These are phyloP conservation scores for Filosporella fistucella DNA, from an alignment of 495 filamentous ascomycete genomes.

Conservation along the genomic window DNA sequence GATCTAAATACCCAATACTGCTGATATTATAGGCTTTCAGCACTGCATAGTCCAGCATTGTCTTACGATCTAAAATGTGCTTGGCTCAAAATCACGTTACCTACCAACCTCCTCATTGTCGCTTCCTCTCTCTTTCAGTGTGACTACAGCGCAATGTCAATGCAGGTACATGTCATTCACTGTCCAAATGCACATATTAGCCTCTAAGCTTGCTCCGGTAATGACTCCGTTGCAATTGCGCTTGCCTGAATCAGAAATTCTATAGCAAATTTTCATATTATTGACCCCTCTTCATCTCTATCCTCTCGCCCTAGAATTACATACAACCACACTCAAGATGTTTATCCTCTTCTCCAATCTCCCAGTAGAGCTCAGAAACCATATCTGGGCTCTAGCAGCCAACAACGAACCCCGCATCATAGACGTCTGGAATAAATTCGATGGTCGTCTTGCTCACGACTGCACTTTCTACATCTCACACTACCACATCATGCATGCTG, in stretches of 20 bases:
- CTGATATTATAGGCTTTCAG: too few species aligned
- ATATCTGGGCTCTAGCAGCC: slow-evolving; percentile 4
- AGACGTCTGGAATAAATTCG: slow-evolving; percentile 9
- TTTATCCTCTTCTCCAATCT: slow-evolving; percentile 4
- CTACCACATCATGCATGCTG: not conserved
- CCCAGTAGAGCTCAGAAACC: slow-evolving; percentile 5
- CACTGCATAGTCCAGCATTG: too few species aligned
- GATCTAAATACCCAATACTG: too few species aligned
- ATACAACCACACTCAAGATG: not conserved
- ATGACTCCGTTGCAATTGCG: not conserved
- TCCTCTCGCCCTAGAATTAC: not conserved
- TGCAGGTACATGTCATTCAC: too few species aligned
- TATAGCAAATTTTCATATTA: not conserved
- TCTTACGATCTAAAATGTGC: too few species aligned
- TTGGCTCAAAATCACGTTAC: too few species aligned
- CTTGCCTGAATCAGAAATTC: not conserved
- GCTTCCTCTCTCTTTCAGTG: not conserved
- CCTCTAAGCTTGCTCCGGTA: not conserved
- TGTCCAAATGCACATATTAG: not conserved
- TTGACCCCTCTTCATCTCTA: not conserved
- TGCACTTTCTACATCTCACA: slow-evolving; percentile 1
- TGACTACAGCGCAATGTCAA: not conserved
- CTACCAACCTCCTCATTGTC: too few species aligned
- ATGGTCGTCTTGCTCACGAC: not conserved
- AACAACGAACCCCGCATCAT: slow-evolving; percentile 7